Percentiles rank a stretch among this genome's conserved stretches.
These are phyloP conservation scores for Starmerella asiatica DNA, from an alignment of 805 yeast species.

Conservation along the genomic window DNA sequence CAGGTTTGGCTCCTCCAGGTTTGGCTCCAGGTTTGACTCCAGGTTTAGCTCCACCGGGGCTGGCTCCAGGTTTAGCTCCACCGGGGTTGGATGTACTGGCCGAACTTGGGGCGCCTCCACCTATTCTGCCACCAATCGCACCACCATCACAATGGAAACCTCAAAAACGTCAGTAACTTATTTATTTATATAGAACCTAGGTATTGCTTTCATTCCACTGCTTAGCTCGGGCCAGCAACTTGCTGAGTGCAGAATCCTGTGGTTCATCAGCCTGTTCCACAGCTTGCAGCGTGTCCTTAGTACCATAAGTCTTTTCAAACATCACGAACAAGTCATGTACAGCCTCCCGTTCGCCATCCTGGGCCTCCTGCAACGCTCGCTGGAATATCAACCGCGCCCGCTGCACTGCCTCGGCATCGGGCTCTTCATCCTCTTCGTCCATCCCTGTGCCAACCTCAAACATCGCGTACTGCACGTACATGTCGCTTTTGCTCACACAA, in stretches of 20 bases:
- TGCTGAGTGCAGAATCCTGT: conserved; percentile 9
- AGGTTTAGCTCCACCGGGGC: neutral
- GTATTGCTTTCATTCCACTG: conserved; percentile 31
- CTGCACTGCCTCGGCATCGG: conserved; percentile 36
- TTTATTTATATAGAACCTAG: neutral
- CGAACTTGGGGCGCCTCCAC: neutral
- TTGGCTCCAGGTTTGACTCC: neutral
- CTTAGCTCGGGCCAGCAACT: conserved; percentile 36
- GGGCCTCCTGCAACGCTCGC: conserved; percentile 34
- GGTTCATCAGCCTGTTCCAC: neutral
- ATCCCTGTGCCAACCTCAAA: conserved; percentile 50
- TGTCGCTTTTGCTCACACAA: conserved; percentile 24
- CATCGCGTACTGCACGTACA: conserved; percentile 56
- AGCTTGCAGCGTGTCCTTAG: conserved; percentile 27
- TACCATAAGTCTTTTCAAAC: conserved; percentile 57
- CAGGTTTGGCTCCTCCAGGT: neutral
- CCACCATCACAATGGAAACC: conserved; percentile 4
- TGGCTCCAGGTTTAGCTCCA: neutral
- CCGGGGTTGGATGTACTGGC: neutral
- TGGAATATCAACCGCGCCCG: conserved; percentile 46
- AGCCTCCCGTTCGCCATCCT: conserved; percentile 37
- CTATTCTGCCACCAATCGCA: neutral
- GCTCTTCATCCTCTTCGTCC: conserved; percentile 35
- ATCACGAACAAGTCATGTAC: conserved; percentile 48
- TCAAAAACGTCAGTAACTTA: neutral